Conservation (phyloP, 352 stramenopile genomes). For the Plasmopara viticola region DNA sequence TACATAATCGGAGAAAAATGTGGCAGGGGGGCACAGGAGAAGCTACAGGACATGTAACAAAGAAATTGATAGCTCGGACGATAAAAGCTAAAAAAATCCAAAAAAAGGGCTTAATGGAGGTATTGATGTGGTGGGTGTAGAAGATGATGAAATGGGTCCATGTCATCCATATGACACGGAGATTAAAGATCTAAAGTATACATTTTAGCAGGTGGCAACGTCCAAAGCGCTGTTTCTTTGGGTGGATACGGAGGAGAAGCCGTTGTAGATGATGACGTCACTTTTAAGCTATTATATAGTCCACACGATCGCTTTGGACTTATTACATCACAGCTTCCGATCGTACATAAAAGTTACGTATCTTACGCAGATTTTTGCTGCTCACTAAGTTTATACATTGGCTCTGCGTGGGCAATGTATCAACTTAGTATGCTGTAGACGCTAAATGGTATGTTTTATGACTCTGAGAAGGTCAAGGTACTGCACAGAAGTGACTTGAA, state of each 20-base stretch:
- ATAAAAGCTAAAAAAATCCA: too few species aligned
- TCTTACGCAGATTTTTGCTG: conserved; percentile 95
- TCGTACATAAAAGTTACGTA: conserved; percentile 97
- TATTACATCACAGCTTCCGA: conserved; percentile 96
- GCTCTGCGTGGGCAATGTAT: conserved; percentile 83
- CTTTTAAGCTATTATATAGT: too few species aligned
- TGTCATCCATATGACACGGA: conserved; percentile 68
- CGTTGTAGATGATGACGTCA: conserved; percentile 79
- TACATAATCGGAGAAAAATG: conserved; percentile 15
- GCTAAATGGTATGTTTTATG: conserved; percentile 90
- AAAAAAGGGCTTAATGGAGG: conserved; percentile 33
- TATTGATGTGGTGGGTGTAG: conserved; percentile 22
- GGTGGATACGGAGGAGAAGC: conserved; percentile 89
- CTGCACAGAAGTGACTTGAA: conserved; percentile 97
- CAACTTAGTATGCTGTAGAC: conserved; percentile 86
- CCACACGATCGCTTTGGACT: too few species aligned
- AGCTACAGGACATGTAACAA: conserved; percentile 88
- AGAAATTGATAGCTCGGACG: conserved; percentile 89
- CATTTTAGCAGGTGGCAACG: conserved; percentile 65
- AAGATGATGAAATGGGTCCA: conserved; percentile 38
- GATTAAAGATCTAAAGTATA: conserved; percentile 66
- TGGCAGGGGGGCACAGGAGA: conserved; percentile 29
- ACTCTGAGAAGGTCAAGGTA: conserved; percentile 97
- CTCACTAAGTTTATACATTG: conserved; percentile 93
- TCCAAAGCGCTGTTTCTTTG: conserved; percentile 74